These are phyloP conservation scores for Candida ulmi DNA, from an alignment of 805 yeast species.

Conservation along the genomic window DNA sequence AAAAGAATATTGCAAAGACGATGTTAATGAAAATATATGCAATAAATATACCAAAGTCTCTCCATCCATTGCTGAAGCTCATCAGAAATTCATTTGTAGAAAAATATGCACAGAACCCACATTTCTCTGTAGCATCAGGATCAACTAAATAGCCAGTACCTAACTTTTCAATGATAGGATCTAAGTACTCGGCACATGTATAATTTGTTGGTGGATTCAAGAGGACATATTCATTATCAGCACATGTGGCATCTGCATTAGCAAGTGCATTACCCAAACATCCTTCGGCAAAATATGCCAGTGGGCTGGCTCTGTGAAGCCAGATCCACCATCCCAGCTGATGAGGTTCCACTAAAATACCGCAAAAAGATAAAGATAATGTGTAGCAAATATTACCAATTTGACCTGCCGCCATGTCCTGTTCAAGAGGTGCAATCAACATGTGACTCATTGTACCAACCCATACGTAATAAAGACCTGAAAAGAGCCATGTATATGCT, in stretches of 20 bases:
- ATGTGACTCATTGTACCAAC: constrained; percentile 52
- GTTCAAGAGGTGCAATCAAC: constrained; percentile 51
- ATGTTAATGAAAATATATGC: constrained; percentile 35
- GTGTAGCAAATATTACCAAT: constrained; percentile 51
- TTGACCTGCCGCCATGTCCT: constrained; percentile 60
- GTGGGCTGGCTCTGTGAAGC: constrained; percentile 68
- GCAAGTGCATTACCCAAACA: constrained; percentile 51
- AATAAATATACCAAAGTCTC: constrained; percentile 54
- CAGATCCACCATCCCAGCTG: constrained; percentile 72
- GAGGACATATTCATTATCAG: constrained; percentile 38
- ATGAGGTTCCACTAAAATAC: constrained; percentile 54
- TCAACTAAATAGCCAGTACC: constrained; percentile 21
- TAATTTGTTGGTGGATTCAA: constrained; percentile 47
- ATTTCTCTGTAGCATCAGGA: constrained; percentile 34
- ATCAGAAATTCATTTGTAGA: constrained; percentile 56
- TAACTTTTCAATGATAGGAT: constrained; percentile 22
- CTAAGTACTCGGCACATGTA: constrained; percentile 54
- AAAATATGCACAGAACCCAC: constrained; percentile 54
- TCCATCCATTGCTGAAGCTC: constrained; percentile 49
- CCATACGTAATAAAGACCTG: constrained; percentile 50
- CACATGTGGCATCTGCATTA: constrained; percentile 39
- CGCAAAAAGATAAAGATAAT: constrained; percentile 64
- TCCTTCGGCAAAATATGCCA: constrained; percentile 56
- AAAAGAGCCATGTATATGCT: constrained; percentile 20
- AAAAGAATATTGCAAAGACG: constrained; percentile 35